Percentiles rank a stretch among this genome's conserved stretches.
These are phyloP conservation scores for Glycine latifolia DNA, from an alignment of 306 rosid genomes.

Conservation along the genomic window DNA sequence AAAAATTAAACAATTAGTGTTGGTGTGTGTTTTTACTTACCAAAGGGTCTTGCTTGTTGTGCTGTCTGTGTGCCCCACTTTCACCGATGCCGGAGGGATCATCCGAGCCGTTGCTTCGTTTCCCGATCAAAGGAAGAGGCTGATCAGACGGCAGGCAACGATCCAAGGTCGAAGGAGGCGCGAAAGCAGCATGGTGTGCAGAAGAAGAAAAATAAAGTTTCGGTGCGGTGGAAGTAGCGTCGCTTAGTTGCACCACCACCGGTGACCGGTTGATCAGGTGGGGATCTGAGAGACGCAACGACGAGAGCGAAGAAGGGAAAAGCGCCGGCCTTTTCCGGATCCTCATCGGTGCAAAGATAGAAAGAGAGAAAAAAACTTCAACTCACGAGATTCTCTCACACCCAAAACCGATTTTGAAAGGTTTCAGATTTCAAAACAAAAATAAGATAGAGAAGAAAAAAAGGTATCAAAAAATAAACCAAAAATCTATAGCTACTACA, in stretches of 20 bases:
- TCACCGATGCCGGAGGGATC: conserved; percentile 43
- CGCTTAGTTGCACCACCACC: conserved; percentile 74
- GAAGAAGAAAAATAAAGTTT: conserved; percentile 38
- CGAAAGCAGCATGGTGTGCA: not conserved
- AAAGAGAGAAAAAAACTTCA: not conserved
- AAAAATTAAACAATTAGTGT: conserved; percentile 23
- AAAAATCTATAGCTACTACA: conserved; percentile 32
- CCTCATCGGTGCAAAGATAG: conserved; percentile 68
- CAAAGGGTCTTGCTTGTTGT: conserved; percentile 52
- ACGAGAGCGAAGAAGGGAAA: conserved; percentile 61
- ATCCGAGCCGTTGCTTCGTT: conserved; percentile 52
- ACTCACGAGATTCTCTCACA: conserved; percentile 48
- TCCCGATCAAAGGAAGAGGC: conserved; percentile 50
- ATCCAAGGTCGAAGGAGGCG: conserved; percentile 35
- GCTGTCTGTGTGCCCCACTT: conserved; percentile 51
- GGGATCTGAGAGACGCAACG: conserved; percentile 82
- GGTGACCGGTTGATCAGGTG: conserved; percentile 58
- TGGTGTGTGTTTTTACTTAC: conserved; percentile 53
- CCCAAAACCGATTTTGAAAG: conserved; percentile 41
- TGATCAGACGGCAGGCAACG: conserved; percentile 62
- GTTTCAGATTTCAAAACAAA: conserved; percentile 40
- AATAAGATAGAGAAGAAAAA: conserved; percentile 10
- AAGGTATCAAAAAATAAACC: conserved; percentile 1
- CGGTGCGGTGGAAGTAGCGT: conserved; percentile 29
- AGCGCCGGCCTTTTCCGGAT: conserved; percentile 76